Conservation (phyloP, 768 basidiomycete genomes). For the Calocybe cyanea region DNA sequence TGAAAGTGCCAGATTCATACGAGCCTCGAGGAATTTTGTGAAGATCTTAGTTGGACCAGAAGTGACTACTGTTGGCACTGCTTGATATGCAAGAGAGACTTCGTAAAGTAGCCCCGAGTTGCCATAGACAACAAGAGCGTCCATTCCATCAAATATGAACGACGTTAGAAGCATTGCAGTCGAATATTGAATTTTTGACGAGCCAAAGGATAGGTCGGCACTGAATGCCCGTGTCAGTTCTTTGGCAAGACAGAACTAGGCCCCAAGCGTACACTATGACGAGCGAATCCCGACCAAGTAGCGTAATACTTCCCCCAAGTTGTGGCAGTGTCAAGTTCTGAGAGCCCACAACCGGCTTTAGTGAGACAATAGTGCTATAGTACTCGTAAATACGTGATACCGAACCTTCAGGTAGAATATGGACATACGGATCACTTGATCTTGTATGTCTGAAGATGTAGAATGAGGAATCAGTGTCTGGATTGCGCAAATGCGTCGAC, state of each 20-base stretch:
- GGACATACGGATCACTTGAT: constrained; percentile 9
- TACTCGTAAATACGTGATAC: too few species aligned
- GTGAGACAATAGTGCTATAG: constrained; percentile 4
- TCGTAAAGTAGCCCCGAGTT: constrained; percentile 13
- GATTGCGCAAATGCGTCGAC: constrained; percentile 15
- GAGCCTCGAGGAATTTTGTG: constrained; percentile 8
- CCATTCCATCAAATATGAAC: constrained; percentile 10
- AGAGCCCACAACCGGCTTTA: constrained; percentile 11
- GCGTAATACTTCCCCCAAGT: constrained; percentile 7
- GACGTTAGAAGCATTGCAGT: constrained; percentile 16
- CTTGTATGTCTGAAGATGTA: constrained; percentile 14
- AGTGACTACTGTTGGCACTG: constrained; percentile 2
- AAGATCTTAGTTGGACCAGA: constrained; percentile 9
- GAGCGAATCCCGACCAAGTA: constrained; percentile 15
- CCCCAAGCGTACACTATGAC: constrained; percentile 5
- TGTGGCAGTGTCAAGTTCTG: constrained; percentile 12
- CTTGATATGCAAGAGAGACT: constrained; percentile 5
- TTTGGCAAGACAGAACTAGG: neutral
- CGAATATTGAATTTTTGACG: constrained; percentile 12
- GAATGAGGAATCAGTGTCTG: constrained; percentile 13
- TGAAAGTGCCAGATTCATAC: neutral
- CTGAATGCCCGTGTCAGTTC: neutral
- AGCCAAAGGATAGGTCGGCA: constrained; percentile 13
- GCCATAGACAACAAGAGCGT: constrained; percentile 14
- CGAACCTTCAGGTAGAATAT: neutral